Evolutionary conservation across 805 yeast genomes (phyloP).

Genomic region (Zygotorulaspora sp.): DNA sequence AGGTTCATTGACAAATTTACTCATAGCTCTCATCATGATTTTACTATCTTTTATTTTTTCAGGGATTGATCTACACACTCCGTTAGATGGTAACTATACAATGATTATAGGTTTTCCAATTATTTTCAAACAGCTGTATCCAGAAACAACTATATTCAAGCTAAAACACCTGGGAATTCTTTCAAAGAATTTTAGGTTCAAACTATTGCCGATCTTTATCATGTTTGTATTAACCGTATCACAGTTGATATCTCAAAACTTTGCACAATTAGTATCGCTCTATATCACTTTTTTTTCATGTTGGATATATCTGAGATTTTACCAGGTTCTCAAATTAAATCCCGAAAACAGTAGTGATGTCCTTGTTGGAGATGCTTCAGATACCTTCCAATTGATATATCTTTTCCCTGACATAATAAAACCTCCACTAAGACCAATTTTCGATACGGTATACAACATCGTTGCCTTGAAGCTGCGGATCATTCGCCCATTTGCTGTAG

Average conservation of each 20-base stretch:
- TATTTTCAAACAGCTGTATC: constrained; percentile 60
- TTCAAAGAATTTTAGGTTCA: constrained; percentile 48
- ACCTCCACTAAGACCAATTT: constrained; percentile 48
- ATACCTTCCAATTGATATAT: constrained; percentile 75
- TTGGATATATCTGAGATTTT: constrained; percentile 77
- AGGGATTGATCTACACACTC: constrained; percentile 37
- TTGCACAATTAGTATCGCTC: constrained; percentile 51
- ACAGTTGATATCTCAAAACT: constrained; percentile 37
- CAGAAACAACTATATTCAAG: constrained; percentile 51
- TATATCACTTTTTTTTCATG: constrained; percentile 57
- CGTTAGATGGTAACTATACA: constrained; percentile 51
- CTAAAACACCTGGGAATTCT: constrained; percentile 42
- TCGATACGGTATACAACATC: constrained; percentile 40
- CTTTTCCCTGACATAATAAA: constrained; percentile 71
- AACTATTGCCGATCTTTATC: constrained; percentile 55
- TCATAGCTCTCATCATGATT: constrained; percentile 34
- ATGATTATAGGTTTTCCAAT: constrained; percentile 56
- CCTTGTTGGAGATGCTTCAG: constrained; percentile 78
- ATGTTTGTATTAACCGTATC: constrained; percentile 29
- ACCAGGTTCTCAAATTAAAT: constrained; percentile 46
- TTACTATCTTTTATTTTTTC: constrained; percentile 26
- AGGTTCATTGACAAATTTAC: constrained; percentile 52
- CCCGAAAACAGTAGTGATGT: constrained; percentile 35
- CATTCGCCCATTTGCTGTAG: constrained; percentile 59
- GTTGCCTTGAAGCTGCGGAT: constrained; percentile 42